Conservation (phyloP, 176 grass and related monocot species). For the Aegilops speltoides region DNA sequence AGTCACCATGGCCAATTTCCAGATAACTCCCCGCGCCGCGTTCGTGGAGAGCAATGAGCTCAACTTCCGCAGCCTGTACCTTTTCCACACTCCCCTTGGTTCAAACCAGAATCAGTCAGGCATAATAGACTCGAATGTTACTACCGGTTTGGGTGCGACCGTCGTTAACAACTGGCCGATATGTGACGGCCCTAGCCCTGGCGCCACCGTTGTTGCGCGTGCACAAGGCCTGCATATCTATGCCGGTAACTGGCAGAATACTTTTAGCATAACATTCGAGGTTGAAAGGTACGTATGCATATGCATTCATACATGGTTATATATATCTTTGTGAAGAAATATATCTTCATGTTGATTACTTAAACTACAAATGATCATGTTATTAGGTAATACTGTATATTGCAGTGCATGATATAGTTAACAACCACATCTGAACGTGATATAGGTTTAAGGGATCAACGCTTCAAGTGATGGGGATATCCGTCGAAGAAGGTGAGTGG, state of each 20-base stretch:
- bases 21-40: neutral
- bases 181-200: neutral
- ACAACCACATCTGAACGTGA: no score
- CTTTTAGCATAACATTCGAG: neutral
- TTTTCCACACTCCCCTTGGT: neutral
- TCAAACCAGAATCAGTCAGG: neutral
- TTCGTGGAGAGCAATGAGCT: neutral
- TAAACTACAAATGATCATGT: no score
- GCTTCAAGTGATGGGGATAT: slow-evolving; percentile 9
- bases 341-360: no score
- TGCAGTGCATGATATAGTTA: no score
- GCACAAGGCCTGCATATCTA: neutral
- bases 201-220: neutral
- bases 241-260: neutral
- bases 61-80: neutral
- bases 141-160: neutral
- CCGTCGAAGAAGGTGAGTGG: neutral
- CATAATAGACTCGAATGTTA: neutral
- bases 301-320: no score
- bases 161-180: neutral
- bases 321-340: no score
- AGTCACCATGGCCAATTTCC: neutral
- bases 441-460: slow-evolving; percentile 8
- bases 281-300: neutral
- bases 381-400: no score